Evolutionary conservation across 2,329 filamentous ascomycete species (phyloP).

Genomic region (Aphanoascus verrucosus): DNA sequence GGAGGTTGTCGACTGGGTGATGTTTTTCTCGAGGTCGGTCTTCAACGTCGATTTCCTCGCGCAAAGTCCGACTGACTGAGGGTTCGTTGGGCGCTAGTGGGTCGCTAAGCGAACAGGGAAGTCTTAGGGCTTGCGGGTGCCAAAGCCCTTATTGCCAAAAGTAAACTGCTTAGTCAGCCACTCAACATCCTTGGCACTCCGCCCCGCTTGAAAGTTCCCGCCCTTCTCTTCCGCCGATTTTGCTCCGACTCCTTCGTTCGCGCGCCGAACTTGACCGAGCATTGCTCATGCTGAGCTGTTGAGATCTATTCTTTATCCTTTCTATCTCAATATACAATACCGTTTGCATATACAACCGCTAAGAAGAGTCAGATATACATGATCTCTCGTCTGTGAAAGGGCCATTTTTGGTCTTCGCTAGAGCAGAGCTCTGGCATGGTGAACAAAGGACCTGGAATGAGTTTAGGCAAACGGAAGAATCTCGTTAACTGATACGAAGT

Average conservation of each 20-base stretch:
- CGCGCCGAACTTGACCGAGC: background rate
- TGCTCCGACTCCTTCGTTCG: background rate
- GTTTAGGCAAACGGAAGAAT: background rate
- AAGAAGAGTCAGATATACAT: too few relatives aligned
- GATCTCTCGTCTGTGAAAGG: too few relatives aligned
- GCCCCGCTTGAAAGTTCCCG: background rate
- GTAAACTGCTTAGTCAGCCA: slow-evolving; percentile 2
- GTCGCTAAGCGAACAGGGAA: slow-evolving; percentile 14
- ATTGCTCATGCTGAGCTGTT: too few relatives aligned
- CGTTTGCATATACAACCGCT: too few relatives aligned
- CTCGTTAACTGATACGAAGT: background rate
- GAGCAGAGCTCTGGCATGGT: too few relatives aligned
- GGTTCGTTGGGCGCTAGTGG: slow-evolving; percentile 12
- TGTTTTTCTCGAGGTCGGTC: slow-evolving; percentile 28
- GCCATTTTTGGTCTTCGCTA: too few relatives aligned
- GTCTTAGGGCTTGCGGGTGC: slow-evolving; percentile 11
- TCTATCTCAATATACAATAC: too few relatives aligned
- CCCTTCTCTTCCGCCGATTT: background rate
- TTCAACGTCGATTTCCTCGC: slow-evolving; percentile 10
- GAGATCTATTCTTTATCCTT: too few relatives aligned
- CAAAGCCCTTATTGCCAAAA: slow-evolving; percentile 10
- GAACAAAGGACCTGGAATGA: too few relatives aligned
- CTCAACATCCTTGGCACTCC: background rate
- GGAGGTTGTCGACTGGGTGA: slow-evolving; percentile 23
- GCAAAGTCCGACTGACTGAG: background rate